Conservation (phyloP, 129 eudicot species). For the Pseudognaphalium luteoalbum region DNA sequence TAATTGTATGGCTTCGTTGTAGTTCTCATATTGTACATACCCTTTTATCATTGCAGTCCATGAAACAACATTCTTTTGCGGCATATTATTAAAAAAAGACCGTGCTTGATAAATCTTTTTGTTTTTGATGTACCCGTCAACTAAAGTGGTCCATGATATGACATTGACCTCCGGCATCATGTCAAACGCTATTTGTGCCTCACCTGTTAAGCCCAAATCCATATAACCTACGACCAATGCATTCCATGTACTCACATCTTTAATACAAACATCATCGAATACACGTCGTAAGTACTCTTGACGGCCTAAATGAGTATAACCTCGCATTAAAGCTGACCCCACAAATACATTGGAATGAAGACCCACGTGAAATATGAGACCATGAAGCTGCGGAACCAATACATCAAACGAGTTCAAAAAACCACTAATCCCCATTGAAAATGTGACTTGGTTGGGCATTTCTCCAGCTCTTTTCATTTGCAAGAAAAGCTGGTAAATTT, state of each 20-base stretch:
- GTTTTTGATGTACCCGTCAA: slow-evolving; percentile 69
- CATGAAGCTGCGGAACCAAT: slow-evolving; percentile 74
- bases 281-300: slow-evolving; percentile 35
- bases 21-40: slow-evolving; percentile 47
- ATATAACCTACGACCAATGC: slow-evolving; percentile 75
- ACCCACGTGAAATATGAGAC: slow-evolving; percentile 41
- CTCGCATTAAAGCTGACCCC: slow-evolving; percentile 81
- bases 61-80: slow-evolving; percentile 64
- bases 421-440: slow-evolving; percentile 52
- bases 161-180: slow-evolving; percentile 57
- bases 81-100: slow-evolving; percentile 43
- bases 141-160: slow-evolving; percentile 73
- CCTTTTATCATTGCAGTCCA: slow-evolving; percentile 93
- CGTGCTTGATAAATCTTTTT: slow-evolving; percentile 52
- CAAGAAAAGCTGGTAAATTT: slow-evolving; percentile 35
- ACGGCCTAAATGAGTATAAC: slow-evolving; percentile 51
- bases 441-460: slow-evolving; percentile 57
- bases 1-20: slow-evolving; percentile 47
- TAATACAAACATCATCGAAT: slow-evolving; percentile 56
- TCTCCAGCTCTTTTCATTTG: slow-evolving; percentile 43
- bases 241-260: slow-evolving; percentile 65
- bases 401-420: slow-evolving; percentile 33
- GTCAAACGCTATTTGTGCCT: slow-evolving; percentile 57
- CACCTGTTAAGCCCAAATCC: slow-evolving; percentile 62
- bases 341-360: slow-evolving; percentile 53